Evolutionary conservation across 805 yeast species (phyloP).

Genomic region (Kluyveromyces siamensis): DNA sequence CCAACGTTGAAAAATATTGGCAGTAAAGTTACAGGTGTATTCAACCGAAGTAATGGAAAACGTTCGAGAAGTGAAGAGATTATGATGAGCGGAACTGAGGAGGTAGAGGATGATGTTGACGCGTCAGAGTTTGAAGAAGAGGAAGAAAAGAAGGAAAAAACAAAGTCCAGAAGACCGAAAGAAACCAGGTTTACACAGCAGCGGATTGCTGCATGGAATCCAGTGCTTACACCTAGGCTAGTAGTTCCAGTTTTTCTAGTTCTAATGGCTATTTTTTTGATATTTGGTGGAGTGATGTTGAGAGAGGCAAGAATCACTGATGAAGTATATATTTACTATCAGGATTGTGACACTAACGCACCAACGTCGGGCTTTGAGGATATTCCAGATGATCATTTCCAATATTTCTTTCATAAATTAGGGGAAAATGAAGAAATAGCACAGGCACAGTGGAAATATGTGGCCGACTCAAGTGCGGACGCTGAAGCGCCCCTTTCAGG

Average conservation of each 20-base stretch:
- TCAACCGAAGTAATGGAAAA: constrained; percentile 1
- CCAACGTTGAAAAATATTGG: not conserved
- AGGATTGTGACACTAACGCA: constrained; percentile 54
- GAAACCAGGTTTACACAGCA: constrained; percentile 72
- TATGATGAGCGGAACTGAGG: constrained; percentile 5
- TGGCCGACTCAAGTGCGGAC: constrained; percentile 37
- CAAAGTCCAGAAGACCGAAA: constrained; percentile 55
- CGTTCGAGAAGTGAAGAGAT: constrained; percentile 1
- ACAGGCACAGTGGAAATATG: constrained; percentile 61
- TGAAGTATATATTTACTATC: constrained; percentile 64
- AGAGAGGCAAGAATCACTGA: constrained; percentile 65
- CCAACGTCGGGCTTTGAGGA: constrained; percentile 34
- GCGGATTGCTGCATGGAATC: constrained; percentile 49
- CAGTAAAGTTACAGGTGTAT: not conserved
- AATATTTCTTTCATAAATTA: constrained; percentile 44
- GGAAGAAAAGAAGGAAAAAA: constrained; percentile 30
- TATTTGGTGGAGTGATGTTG: constrained; percentile 79
- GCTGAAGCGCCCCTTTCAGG: constrained; percentile 33
- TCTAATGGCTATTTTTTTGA: constrained; percentile 75
- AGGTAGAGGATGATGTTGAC: constrained; percentile 26
- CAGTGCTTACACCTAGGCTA: constrained; percentile 82
- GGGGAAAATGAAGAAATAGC: constrained; percentile 13
- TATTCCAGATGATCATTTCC: constrained; percentile 51
- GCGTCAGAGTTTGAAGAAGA: constrained; percentile 32
- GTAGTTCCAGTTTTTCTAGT: constrained; percentile 73